These are phyloP conservation scores for Chaetoscypha palmicola DNA, from an alignment of 2,329 filamentous ascomycete species.

Conservation along the genomic window DNA sequence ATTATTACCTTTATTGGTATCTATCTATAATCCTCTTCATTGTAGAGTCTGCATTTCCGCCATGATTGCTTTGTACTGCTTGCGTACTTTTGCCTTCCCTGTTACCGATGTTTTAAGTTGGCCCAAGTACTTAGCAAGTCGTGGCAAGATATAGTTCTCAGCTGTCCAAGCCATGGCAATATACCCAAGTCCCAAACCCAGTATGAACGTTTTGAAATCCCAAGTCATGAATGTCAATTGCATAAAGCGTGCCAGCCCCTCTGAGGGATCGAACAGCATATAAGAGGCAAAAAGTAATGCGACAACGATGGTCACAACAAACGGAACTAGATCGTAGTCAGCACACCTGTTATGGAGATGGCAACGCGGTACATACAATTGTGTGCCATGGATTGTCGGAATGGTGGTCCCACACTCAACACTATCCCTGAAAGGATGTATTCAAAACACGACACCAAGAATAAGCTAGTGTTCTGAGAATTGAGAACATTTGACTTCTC, in stretches of 20 bases:
- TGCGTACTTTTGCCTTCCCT: slow-evolving; percentile 65
- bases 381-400: slow-evolving; percentile 68
- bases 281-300: slow-evolving; percentile 64
- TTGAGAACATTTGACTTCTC: slow-evolving; percentile 83
- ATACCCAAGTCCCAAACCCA: slow-evolving; percentile 62
- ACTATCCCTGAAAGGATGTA: slow-evolving; percentile 89
- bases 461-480: slow-evolving; percentile 87
- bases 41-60: slow-evolving; percentile 50
- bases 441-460: slow-evolving; percentile 86
- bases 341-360: not conserved
- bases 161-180: slow-evolving; percentile 62
- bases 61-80: slow-evolving; percentile 76
- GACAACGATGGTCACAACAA: slow-evolving; percentile 67
- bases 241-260: slow-evolving; percentile 69
- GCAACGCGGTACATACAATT: slow-evolving; percentile 82
- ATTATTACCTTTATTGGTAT: slow-evolving; percentile 2
- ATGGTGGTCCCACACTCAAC: slow-evolving; percentile 84
- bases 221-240: slow-evolving; percentile 71
- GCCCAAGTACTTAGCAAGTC: slow-evolving; percentile 62
- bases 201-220: slow-evolving; percentile 65
- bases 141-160: slow-evolving; percentile 65
- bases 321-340: slow-evolving; percentile 55
- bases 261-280: slow-evolving; percentile 70
- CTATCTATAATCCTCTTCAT: slow-evolving; percentile 7
- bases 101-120: slow-evolving; percentile 50